These are phyloP conservation scores for Lobosporangium transversale DNA, from an alignment of 192 early-diverging fungal species.

Conservation along the genomic window DNA sequence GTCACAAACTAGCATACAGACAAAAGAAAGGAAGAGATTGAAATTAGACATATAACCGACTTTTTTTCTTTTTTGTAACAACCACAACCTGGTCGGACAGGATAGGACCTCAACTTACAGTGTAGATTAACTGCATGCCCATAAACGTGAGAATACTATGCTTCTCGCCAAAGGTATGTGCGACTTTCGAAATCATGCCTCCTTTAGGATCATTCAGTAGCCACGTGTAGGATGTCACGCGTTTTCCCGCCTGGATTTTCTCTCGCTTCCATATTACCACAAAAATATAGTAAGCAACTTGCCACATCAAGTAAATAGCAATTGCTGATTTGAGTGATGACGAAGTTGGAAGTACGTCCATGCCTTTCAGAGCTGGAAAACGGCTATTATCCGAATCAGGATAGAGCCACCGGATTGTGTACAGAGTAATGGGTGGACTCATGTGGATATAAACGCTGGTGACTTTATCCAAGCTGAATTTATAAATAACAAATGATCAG, in stretches of 20 bases:
- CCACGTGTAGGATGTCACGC: constrained; percentile 72
- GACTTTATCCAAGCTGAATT: constrained; percentile 71
- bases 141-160: constrained; percentile 71
- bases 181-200: constrained; percentile 51
- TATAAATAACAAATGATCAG: not conserved
- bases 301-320: constrained; percentile 43
- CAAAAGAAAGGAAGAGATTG: not conserved
- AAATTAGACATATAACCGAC: not conserved
- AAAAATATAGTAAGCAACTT: constrained; percentile 40
- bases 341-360: constrained; percentile 31
- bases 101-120: constrained; percentile 33
- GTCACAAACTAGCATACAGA: constrained; percentile 32
- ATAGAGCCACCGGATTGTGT: constrained; percentile 68
- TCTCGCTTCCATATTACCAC: constrained; percentile 38
- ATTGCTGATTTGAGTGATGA: constrained; percentile 26
- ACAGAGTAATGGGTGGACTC: constrained; percentile 66
- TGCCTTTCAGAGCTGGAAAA: constrained; percentile 59
- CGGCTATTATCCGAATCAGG: constrained; percentile 46
- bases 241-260: constrained; percentile 46
- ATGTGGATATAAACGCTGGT: constrained; percentile 74
- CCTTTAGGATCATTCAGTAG: constrained; percentile 61
- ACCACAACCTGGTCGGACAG: too few relatives aligned
- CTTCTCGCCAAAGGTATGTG: constrained; percentile 58
- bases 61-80: too few relatives aligned
- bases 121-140: constrained; percentile 66